phyloP scores from a whole-genome alignment of 495 filamentous ascomycete genomes.

The Penicillium daleae region DNA sequence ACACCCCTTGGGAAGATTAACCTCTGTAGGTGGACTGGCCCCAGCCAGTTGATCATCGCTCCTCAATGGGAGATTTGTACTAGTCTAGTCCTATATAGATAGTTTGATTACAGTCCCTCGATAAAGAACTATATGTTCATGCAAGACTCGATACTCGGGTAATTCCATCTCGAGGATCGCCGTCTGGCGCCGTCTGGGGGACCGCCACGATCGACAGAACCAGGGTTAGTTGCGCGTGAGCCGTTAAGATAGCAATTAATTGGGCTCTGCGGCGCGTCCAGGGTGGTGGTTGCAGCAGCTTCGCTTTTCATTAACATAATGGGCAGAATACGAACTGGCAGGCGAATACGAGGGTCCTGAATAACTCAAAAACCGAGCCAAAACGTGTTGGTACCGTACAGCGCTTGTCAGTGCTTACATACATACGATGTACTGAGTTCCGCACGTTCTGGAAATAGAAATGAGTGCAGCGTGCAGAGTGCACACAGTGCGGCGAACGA shows the following conservation, averaged over 20 bases:
- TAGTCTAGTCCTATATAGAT: neutral
- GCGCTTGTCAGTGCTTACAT: neutral
- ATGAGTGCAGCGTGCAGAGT: constrained; percentile 1
- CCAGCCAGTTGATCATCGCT: neutral
- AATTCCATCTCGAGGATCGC: constrained; percentile 8
- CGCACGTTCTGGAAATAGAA: constrained; percentile 19
- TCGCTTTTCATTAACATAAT: neutral
- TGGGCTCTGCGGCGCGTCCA: neutral
- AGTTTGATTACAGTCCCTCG: neutral
- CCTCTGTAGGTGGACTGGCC: neutral
- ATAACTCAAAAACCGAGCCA: neutral
- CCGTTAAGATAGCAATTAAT: constrained; percentile 13
- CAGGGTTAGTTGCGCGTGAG: constrained; percentile 5
- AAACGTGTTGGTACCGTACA: neutral
- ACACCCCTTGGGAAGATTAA: neutral
- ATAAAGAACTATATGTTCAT: neutral
- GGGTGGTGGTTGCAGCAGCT: neutral
- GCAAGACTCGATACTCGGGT: neutral
- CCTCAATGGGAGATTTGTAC: neutral
- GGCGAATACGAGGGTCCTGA: neutral
- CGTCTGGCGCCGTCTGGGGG: constrained; percentile 9
- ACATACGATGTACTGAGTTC: neutral
- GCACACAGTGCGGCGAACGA: neutral
- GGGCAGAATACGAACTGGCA: neutral
- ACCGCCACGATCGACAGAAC: constrained; percentile 28